A percentile compares a stretch with the other conserved stretches of the same genome.
Evolutionary conservation across 2,329 filamentous ascomycete genomes (phyloP).

Genomic region (Calonectria leucothoes): DNA sequence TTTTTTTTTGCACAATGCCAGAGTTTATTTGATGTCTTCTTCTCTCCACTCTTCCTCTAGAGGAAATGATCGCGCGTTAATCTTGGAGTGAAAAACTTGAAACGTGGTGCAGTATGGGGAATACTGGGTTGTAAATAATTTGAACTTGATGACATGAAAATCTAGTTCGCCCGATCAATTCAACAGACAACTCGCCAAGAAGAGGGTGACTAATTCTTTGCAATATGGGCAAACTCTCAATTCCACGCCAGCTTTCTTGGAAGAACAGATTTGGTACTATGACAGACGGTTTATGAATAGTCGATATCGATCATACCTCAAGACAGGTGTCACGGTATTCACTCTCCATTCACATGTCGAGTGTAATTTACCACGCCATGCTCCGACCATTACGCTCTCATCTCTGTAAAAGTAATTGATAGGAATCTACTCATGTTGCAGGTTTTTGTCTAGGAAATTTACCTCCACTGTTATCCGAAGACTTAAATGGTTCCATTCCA

Average conservation of each 20-base stretch:
- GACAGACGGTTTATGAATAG: not conserved
- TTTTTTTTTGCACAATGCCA: not conserved
- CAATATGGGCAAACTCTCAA: not conserved
- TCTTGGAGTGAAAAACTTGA: not conserved
- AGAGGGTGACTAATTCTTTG: not conserved
- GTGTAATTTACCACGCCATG: no score
- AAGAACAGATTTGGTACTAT: not conserved
- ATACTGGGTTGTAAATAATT: not conserved
- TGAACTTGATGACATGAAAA: not conserved
- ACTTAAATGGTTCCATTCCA: not conserved
- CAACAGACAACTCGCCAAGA: not conserved
- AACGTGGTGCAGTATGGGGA: not conserved
- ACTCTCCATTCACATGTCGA: not conserved
- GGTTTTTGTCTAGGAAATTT: not conserved
- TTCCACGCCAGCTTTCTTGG: not conserved
- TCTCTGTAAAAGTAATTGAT: no score
- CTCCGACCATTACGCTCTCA: not conserved
- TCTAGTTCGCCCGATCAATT: not conserved
- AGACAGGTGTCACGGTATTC: not conserved
- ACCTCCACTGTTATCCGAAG: constrained; percentile 4
- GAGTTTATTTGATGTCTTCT: not conserved
- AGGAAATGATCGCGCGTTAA: not conserved
- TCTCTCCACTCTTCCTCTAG: not conserved
- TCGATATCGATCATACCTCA: no score
- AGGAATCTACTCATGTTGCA: no score